Conservation (phyloP, 2,329 filamentous ascomycete genomes). For the Trichoderma aggressivum region DNA sequence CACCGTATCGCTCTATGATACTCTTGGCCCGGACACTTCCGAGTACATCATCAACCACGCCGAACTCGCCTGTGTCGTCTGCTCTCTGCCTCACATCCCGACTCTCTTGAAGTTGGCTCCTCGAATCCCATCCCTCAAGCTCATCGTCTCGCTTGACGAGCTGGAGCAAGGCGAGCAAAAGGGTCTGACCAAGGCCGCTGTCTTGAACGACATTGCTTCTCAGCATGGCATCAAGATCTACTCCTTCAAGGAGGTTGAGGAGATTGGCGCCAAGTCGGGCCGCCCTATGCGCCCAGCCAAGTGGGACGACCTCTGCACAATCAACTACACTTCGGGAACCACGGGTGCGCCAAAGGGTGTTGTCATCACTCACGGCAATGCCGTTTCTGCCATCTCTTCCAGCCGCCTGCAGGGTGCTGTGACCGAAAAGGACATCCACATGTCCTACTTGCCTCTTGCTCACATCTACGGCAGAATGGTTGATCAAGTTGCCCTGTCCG, state of each 20-base stretch:
- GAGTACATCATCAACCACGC: constrained; percentile 97
- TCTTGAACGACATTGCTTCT: constrained; percentile 72
- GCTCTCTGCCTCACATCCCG: constrained; percentile 77
- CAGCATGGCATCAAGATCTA: constrained; percentile 75
- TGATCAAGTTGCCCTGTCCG: constrained; percentile 71
- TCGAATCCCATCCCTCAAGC: constrained; percentile 74
- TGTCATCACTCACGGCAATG: constrained; percentile 75
- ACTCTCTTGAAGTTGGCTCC: constrained; percentile 74
- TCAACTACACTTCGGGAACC: constrained; percentile 88
- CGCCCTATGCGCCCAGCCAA: constrained; percentile 67
- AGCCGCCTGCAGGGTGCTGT: constrained; percentile 56
- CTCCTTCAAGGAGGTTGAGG: constrained; percentile 77
- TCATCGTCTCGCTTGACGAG: constrained; percentile 83
- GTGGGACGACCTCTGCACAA: constrained; percentile 76
- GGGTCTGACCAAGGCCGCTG: constrained; percentile 72
- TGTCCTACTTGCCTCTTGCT: constrained; percentile 89
- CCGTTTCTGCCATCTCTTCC: constrained; percentile 67
- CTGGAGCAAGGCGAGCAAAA: constrained; percentile 74
- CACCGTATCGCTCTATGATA: constrained; percentile 94
- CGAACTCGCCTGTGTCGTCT: constrained; percentile 68
- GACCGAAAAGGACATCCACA: constrained; percentile 55
- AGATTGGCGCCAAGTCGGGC: constrained; percentile 68
- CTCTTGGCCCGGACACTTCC: constrained; percentile 82
- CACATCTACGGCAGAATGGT: constrained; percentile 89
- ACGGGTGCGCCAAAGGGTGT: constrained; percentile 82